These are phyloP conservation scores for Wickerhamomyces bisporus DNA, from an alignment of 805 yeast genomes.

Conservation along the genomic window DNA sequence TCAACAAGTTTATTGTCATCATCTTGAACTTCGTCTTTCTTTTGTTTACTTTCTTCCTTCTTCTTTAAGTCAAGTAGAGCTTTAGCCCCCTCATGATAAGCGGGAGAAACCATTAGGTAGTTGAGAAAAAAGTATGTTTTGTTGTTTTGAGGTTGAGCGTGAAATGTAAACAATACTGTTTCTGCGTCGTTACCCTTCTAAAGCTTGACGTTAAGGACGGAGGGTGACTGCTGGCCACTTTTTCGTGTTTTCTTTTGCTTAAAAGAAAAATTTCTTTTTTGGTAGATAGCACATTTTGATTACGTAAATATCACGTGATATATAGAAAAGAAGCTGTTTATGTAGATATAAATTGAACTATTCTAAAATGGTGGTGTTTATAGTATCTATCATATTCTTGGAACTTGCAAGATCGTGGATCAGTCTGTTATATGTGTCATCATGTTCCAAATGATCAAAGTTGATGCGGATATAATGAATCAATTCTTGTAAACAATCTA, in stretches of 20 bases:
- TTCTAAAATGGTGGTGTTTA: constrained; percentile 9
- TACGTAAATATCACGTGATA: neutral
- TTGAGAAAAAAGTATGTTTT: too few species aligned
- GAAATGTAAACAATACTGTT: too few species aligned
- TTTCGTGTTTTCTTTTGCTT: neutral
- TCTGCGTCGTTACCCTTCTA: constrained; percentile 6
- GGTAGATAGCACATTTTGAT: too few species aligned
- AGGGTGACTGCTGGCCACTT: constrained; percentile 8
- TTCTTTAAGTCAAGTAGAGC: constrained; percentile 21
- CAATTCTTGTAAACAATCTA: constrained; percentile 36
- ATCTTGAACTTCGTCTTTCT: constrained; percentile 6
- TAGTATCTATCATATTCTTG: constrained; percentile 12
- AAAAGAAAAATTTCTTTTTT: too few species aligned
- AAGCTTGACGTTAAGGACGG: neutral
- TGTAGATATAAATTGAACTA: neutral
- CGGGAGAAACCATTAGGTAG: constrained; percentile 5
- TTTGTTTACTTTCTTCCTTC: constrained; percentile 14
- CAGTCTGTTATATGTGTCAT: constrained; percentile 10
- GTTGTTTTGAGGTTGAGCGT: neutral
- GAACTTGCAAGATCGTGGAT: constrained; percentile 6
- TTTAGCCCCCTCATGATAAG: constrained; percentile 22
- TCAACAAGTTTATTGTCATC: constrained; percentile 52
- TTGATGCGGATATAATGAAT: constrained; percentile 16
- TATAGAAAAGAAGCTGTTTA: neutral
- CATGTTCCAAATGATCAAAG: constrained; percentile 11